Evolutionary conservation across 176 grass and related monocot genomes (phyloP), one percentile per base, ranked within the genome.

Genomic region (Carex kokanica): DNA sequence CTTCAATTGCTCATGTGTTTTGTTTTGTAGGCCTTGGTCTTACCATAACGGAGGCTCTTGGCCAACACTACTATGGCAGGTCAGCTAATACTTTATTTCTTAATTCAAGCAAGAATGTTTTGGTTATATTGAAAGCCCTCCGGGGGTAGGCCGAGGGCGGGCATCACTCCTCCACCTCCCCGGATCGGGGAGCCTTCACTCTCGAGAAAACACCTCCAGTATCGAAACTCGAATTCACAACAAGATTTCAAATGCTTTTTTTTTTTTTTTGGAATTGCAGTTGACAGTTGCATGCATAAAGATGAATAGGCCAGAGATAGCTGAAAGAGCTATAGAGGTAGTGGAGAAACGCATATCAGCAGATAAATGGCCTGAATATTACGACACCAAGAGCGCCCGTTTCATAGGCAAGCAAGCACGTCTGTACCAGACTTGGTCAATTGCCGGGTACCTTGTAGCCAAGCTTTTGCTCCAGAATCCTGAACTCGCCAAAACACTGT

Each of bases 11-110:
- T 83, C 45, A 8, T 36, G n/a, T 16, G 83, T 83, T 88, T 55
- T 74, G 7, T 60, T 89, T 88, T 71, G 56, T 80, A 97, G 94
- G 72, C 89, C 91, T 87, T 97, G 94, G 94, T 97, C 94, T 9
- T 97, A 97, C 72, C 94, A 97, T 84, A 97, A 97, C 68, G 94
- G 91, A 88, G 94, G 94, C 38, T 93, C 94, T 71, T 97, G 94
- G 94, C 94, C 94, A 81, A 97, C 94, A 83, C 82, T 97, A 71
- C 82, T 97, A 31, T 97, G 94, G 94, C 94, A 97, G 94, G 94
- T 97, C 54, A 27, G 84, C 12, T 31, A 27, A 80, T 84, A 38
- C 21, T 84, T 54, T 40, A 18, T 78, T 51, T 51, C 24, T 80
- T 68, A 40, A 51, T 86, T 8, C 83, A 54, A 67, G 53, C 86